These are phyloP conservation scores for Apiospora pterosperma DNA, from an alignment of 2,329 filamentous ascomycete genomes.

Conservation along the genomic window DNA sequence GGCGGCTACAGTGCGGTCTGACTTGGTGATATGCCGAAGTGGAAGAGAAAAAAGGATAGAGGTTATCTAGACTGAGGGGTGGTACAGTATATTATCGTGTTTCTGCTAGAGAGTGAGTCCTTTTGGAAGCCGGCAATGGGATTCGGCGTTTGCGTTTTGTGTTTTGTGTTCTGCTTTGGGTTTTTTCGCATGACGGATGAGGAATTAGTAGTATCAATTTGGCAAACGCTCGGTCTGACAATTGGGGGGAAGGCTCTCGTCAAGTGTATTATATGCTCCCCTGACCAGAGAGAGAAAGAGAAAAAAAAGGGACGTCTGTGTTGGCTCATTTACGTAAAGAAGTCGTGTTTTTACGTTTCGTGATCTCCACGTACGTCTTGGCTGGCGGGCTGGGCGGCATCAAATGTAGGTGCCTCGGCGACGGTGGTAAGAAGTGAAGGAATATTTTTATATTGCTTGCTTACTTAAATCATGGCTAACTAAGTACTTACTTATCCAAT, in stretches of 20 bases:
- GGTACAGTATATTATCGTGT: background rate
- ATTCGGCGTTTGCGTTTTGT: background rate
- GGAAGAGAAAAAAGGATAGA: conserved; percentile 4
- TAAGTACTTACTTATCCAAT: too few relatives aligned
- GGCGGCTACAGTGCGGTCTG: conserved; percentile 94
- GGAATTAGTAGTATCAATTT: background rate
- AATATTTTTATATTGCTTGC: too few relatives aligned
- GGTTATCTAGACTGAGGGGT: conserved; percentile 7
- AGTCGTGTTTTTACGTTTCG: background rate
- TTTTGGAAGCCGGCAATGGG: background rate
- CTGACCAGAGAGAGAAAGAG: background rate
- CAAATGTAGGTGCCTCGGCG: background rate
- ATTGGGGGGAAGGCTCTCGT: background rate
- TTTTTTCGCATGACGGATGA: background rate
- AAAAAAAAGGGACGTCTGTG: background rate
- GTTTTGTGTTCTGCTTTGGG: background rate
- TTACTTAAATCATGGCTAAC: too few relatives aligned
- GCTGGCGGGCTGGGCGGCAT: background rate
- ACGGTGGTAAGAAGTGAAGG: too few relatives aligned
- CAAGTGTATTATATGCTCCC: background rate
- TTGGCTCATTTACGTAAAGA: background rate
- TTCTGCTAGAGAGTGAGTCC: background rate
- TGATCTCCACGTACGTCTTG: background rate
- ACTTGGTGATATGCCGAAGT: conserved; percentile 6
- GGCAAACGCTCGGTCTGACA: too few relatives aligned